Evolutionary conservation across 768 basidiomycete genomes (phyloP), one percentile per base, ranked within the genome.

Genomic region (Termitomyces sp.): DNA sequence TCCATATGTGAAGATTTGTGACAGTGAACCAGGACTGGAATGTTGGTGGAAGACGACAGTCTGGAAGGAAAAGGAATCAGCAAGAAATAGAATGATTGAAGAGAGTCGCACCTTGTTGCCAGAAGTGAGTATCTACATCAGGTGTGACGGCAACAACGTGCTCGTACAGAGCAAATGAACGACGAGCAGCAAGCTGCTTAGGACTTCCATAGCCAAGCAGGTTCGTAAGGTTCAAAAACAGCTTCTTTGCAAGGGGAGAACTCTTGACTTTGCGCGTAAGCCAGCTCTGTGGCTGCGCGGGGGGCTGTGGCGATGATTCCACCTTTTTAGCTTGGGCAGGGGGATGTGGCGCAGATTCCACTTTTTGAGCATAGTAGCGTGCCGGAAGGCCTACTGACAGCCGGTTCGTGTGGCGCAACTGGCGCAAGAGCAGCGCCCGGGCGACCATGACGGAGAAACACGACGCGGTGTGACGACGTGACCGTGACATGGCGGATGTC

Each of bases 21-120:
- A 97, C 73, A 4, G 90, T 91, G 72, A 98, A 98, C 90, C 94
- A 98, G 15, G 96, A 91, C 65, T 98, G 95, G 70, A 96, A 97
- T 0, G 96, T 97, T 12, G 87, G 88, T 10, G 95, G 93, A 6
- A 98, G 78, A 56, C 77, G 77, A 64, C 90, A 96, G 57, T 83
- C 95, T 97, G 62, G 0, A 21, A 53, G 34, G 53, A 28, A 51
- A 21, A 53, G 34, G 53, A 28, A 51, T 42, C 51, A 56, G 34
- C 28, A 9, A 51, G 51, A 37, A 58, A 58, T 32, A 24, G 15
- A 19, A 4, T 5, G 15, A 48, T 28, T 46, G 21, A n/a, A 54
- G 32, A 26, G 22, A n/a, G 10, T 68, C 75, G 54, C 65, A 85
- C 88, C 81, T 52, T 84, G 69, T 61, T 75, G 77, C 88, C 88